A percentile compares a stretch with the other conserved stretches of the same genome.
phyloP scores from a whole-genome alignment of 148 eudicot species.

The Vaccinium myrtillus region DNA sequence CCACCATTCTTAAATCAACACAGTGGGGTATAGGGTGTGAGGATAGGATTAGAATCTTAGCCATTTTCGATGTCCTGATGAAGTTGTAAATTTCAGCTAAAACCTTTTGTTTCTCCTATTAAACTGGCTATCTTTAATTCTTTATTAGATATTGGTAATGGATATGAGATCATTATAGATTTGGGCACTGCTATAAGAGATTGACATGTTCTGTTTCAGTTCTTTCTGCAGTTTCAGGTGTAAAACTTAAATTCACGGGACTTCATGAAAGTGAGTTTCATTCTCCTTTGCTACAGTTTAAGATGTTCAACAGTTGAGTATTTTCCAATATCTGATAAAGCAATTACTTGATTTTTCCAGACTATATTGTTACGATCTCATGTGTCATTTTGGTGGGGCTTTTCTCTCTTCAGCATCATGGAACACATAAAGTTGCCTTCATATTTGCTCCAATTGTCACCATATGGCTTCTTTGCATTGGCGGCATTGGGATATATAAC shows the following conservation, averaged over 20 bases:
- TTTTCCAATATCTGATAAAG: neutral
- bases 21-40: neutral
- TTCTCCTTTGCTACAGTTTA: neutral
- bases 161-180: neutral
- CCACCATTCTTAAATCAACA: neutral
- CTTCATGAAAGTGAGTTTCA: conserved; percentile 57
- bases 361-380: conserved; percentile 44
- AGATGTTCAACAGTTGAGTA: neutral
- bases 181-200: neutral
- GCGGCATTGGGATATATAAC: conserved; percentile 63
- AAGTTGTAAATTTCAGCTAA: neutral
- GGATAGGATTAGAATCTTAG: neutral
- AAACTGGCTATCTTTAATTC: neutral
- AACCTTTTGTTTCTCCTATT: neutral
- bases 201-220: conserved; percentile 30
- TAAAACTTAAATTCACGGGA: conserved; percentile 41
- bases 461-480: conserved; percentile 61
- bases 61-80: neutral
- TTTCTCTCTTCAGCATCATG: conserved; percentile 64
- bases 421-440: conserved; percentile 68
- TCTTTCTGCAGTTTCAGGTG: conserved; percentile 67
- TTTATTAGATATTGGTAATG: neutral
- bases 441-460: conserved; percentile 71
- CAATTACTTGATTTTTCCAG: conserved; percentile 29
- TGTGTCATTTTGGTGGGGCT: conserved; percentile 55